Evolutionary conservation across 78 protist genomes (phyloP), one percentile per base, ranked within the genome.

Genomic region (Creolimax fragrantissima): DNA sequence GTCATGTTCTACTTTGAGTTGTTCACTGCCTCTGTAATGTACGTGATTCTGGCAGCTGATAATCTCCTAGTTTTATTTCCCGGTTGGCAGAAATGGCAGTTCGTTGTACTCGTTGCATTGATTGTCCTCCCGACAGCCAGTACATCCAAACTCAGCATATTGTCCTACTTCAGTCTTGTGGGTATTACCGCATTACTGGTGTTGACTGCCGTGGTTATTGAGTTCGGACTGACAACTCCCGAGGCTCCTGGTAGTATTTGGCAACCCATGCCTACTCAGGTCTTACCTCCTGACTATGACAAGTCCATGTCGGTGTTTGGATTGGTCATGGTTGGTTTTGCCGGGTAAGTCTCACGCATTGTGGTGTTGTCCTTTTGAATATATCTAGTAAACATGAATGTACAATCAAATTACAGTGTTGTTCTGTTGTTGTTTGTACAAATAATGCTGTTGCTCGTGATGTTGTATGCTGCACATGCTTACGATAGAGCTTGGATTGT

Each of bases 1-100:
- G 42, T 86, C 6, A 5, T 42, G 58, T 86, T 86, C 45, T 37
- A 37, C 44, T 11, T 86, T 24, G 90, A 86, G 37, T 45, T 86
- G 41, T 86, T 86, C 24, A 86, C 90, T 42, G 44, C 90, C 45
- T 86, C 45, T 86, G 90, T 42, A 36, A 86, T 86, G 90, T 86
- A 42, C 90, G n/a, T 86, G 5, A 86, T 86, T 35, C 41, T 86
- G 11, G 44, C 44, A 4, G 44, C 58, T 36, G 90, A 86, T 45
- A 86, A 86, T 41, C 90, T 86, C 7, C 44, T 42, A 24, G 45
- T 42, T 35, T 45, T 86, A 6, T 86, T 86, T 2, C 90, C 90
- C 41, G 32, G 24, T 37, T 36, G 32, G 44, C 74, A 86, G 45
- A 5, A 36, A 6, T 42, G 42, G 90, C 42, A 36, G 17, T 35